Percentiles rank a stretch among this genome's conserved stretches.
Evolutionary conservation across 140 eudicot species (phyloP).

Genomic region (Anethum foeniculum): DNA sequence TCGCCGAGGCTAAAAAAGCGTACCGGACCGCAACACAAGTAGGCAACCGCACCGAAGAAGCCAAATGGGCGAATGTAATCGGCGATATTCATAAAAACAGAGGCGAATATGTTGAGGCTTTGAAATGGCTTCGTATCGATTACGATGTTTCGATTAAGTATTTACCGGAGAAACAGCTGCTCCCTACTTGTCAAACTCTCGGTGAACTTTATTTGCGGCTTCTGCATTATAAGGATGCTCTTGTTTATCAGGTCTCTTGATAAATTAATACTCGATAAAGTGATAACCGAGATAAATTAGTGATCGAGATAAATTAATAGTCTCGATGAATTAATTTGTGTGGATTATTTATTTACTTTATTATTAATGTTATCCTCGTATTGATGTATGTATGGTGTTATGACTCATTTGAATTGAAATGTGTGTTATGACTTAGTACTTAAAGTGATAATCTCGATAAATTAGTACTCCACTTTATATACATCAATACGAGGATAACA

Average conservation of each 20-base stretch:
- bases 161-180: slow-evolving; percentile 63
- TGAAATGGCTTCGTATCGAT: slow-evolving; percentile 74
- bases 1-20: not conserved
- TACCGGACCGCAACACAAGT: slow-evolving; percentile 47
- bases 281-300: too few relatives aligned
- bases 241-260: slow-evolving; percentile 55
- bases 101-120: slow-evolving; percentile 82
- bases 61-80: slow-evolving; percentile 89
- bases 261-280: not conserved
- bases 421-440: too few relatives aligned
- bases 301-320: too few relatives aligned
- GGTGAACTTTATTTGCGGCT: slow-evolving; percentile 86
- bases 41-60: slow-evolving; percentile 77
- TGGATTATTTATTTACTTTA: too few relatives aligned
- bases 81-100: slow-evolving; percentile 69
- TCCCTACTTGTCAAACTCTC: slow-evolving; percentile 86
- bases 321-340: not conserved
- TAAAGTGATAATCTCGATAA: too few relatives aligned
- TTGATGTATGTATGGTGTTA: too few relatives aligned
- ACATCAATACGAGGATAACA: too few relatives aligned
- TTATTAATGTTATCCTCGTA: too few relatives aligned
- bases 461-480: too few relatives aligned
- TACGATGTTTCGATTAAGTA: slow-evolving; percentile 55
- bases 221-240: slow-evolving; percentile 50
- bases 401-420: too few relatives aligned